These are phyloP conservation scores for Sextonia rubra DNA, from an alignment of 164 flowering plant species.

Conservation along the genomic window DNA sequence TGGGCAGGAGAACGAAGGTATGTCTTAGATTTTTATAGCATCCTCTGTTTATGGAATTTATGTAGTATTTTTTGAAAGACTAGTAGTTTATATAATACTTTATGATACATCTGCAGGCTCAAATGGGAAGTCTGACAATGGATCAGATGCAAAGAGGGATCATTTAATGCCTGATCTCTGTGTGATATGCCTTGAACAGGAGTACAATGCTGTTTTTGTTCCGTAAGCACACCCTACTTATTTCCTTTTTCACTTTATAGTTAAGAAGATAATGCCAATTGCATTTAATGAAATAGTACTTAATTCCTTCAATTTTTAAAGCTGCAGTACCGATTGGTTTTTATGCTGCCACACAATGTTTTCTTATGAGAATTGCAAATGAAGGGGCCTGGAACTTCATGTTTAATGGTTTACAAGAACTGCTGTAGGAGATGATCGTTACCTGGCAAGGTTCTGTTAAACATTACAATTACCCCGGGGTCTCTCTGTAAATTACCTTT, in stretches of 20 bases:
- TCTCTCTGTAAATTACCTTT: too few species aligned
- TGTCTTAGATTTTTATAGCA: background rate
- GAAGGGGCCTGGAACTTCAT: too few species aligned
- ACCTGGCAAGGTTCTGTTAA: too few species aligned
- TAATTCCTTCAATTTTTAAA: background rate
- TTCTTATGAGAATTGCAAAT: too few species aligned
- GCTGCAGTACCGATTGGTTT: too few species aligned
- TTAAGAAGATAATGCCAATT: background rate
- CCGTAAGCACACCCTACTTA: conserved; percentile 56
- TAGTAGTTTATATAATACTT: background rate
- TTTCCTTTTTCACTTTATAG: background rate
- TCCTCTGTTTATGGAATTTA: background rate
- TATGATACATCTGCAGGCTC: conserved; percentile 25
- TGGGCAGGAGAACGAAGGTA: conserved; percentile 70
- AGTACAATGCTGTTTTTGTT: conserved; percentile 92
- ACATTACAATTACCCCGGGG: too few species aligned
- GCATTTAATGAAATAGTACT: background rate
- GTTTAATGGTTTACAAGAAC: too few species aligned
- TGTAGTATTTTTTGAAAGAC: background rate
- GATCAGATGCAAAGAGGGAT: conserved; percentile 52
- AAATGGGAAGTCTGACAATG: conserved; percentile 45
- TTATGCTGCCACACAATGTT: too few species aligned
- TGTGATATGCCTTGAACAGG: conserved; percentile 93
- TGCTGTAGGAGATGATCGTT: too few species aligned
- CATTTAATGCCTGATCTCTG: conserved; percentile 70